These are phyloP conservation scores for Leccinum ochraceum DNA, from an alignment of 768 basidiomycete species.

Conservation along the genomic window DNA sequence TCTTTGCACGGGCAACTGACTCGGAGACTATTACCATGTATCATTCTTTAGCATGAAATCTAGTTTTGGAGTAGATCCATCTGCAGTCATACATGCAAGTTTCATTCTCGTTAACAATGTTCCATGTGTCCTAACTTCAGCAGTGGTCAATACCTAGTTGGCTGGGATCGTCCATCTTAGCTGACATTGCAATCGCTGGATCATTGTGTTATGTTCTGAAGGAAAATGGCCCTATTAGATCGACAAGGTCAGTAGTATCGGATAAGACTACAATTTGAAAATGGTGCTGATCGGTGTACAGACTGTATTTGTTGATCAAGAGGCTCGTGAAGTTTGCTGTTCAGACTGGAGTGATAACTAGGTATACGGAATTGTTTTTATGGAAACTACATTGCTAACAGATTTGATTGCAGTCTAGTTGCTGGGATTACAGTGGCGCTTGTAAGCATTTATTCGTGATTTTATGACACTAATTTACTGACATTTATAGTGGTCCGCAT, in stretches of 20 bases:
- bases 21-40: not conserved
- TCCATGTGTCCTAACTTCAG: not conserved
- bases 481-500: constrained; percentile 19
- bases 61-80: not conserved
- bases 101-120: not conserved
- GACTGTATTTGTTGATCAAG: constrained; percentile 17
- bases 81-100: constrained; percentile 8
- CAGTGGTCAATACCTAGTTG: constrained; percentile 26
- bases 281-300: not conserved
- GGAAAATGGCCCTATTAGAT: constrained; percentile 3
- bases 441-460: constrained; percentile 16
- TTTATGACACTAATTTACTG: not conserved
- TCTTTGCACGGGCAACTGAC: not conserved
- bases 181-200: constrained; percentile 26
- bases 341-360: constrained; percentile 31
- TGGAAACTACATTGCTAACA: not conserved
- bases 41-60: constrained; percentile 3
- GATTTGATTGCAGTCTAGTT: constrained; percentile 13
- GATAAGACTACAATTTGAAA: not conserved
- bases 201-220: constrained; percentile 20
- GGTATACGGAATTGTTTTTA: constrained; percentile 10
- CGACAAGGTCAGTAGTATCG: constrained; percentile 12
- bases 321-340: constrained; percentile 21
- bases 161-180: constrained; percentile 22
- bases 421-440: constrained; percentile 13